A percentile compares a stretch with the other conserved stretches of the same genome.
Conservation (phyloP, 805 yeast genomes). For the Saccharomyces jurei region DNA sequence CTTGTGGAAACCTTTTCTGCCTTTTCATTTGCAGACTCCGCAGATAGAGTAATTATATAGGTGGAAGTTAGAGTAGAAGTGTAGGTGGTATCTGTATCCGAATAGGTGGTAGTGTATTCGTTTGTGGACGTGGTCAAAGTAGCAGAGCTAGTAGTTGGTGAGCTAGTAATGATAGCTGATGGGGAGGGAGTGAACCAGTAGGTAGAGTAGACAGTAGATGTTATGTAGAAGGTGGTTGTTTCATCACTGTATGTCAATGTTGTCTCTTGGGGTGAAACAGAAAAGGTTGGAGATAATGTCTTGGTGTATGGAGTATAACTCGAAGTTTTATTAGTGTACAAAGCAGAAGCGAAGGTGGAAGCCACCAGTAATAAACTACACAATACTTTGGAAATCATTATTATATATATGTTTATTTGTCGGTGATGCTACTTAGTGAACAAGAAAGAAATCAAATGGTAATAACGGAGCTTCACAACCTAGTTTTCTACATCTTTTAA, state of each 20-base stretch:
- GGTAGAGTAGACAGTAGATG: constrained; percentile 9
- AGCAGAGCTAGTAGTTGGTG: constrained; percentile 9
- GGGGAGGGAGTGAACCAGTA: constrained; percentile 12
- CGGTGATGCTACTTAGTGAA: not conserved
- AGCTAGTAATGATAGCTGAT: constrained; percentile 9
- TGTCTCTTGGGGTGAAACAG: constrained; percentile 11
- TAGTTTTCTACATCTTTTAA: not conserved
- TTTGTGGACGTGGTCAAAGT: not conserved
- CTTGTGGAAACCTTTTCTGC: constrained; percentile 9
- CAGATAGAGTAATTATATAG: constrained; percentile 12
- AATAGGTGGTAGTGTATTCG: constrained; percentile 2
- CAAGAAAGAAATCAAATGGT: not conserved
- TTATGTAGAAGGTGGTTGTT: constrained; percentile 13
- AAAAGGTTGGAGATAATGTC: constrained; percentile 15
- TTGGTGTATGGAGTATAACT: constrained; percentile 9
- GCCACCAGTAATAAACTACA: constrained; percentile 6
- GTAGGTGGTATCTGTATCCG: constrained; percentile 5
- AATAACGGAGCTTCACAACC: not conserved
- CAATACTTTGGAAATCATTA: constrained; percentile 8
- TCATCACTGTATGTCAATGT: constrained; percentile 11
- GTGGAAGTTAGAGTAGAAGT: constrained; percentile 20
- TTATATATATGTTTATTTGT: not conserved
- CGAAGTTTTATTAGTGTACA: constrained; percentile 9
- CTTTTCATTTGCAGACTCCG: constrained; percentile 6
- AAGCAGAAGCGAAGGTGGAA: constrained; percentile 7